Conservation (phyloP, 2,329 filamentous ascomycete species). For the Ophiosphaerella korrae region DNA sequence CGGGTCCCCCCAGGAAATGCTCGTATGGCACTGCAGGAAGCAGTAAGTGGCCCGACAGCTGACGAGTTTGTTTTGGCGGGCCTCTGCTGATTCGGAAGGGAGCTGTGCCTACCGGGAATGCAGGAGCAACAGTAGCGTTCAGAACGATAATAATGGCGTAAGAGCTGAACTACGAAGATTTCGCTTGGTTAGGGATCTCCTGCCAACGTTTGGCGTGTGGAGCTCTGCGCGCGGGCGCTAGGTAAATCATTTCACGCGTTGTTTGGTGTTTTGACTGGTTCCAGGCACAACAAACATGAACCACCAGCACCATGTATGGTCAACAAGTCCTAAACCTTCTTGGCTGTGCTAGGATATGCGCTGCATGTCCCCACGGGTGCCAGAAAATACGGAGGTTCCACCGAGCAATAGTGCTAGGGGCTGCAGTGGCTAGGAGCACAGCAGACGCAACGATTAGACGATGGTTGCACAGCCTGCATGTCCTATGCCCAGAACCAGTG, state of each 20-base stretch:
- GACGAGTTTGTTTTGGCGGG: constrained; percentile 11
- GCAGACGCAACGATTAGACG: constrained; percentile 19
- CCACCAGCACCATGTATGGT: constrained; percentile 4
- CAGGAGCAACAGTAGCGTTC: constrained; percentile 8
- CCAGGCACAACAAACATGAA: constrained; percentile 33
- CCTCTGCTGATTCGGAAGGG: constrained; percentile 14
- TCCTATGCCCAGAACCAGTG: constrained; percentile 17
- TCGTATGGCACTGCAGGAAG: constrained; percentile 32
- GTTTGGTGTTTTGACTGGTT: constrained; percentile 33
- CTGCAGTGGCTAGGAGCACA: constrained; percentile 27
- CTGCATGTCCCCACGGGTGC: background rate
- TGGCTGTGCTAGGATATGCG: constrained; percentile 5
- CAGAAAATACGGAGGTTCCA: constrained; percentile 15
- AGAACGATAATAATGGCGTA: constrained; percentile 19
- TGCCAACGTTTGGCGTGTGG: constrained; percentile 32
- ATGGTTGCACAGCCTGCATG: constrained; percentile 29
- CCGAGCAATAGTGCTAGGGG: constrained; percentile 24
- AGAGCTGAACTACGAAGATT: constrained; percentile 7
- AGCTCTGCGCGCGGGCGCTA: constrained; percentile 11
- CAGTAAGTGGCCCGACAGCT: constrained; percentile 25
- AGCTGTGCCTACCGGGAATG: constrained; percentile 11
- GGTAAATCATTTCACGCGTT: constrained; percentile 42
- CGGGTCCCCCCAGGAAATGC: constrained; percentile 9
- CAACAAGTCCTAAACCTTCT: constrained; percentile 3
- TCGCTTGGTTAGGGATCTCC: constrained; percentile 26